Conservation (phyloP, 805 yeast species). For the Wickerhamiella qilinensis region DNA sequence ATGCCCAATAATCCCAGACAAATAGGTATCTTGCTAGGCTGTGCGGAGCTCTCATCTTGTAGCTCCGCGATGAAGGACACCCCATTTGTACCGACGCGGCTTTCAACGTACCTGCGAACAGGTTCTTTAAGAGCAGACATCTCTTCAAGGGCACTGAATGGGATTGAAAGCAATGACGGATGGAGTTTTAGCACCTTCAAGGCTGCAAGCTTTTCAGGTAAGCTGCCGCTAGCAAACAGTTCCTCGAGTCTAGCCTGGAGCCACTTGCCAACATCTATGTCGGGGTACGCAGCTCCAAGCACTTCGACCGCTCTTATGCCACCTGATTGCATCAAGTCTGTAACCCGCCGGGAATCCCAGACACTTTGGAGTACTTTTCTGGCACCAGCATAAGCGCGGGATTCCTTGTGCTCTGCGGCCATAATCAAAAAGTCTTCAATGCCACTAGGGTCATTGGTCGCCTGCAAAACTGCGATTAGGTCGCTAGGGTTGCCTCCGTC, state of each 20-base stretch:
- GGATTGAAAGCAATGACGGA: constrained; percentile 1
- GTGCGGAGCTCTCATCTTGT: neutral
- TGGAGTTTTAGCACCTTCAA: constrained; percentile 2
- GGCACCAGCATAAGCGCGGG: neutral
- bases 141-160: neutral
- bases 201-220: constrained; percentile 3
- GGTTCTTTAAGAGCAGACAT: neutral
- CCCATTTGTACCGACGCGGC: neutral
- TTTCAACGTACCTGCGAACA: neutral
- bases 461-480: neutral
- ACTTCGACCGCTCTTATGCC: constrained; percentile 3
- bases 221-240: neutral
- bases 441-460: neutral
- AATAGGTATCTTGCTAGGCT: neutral
- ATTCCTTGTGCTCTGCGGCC: neutral
- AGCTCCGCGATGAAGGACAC: neutral
- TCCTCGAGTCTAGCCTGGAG: neutral
- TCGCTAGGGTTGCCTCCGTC: neutral
- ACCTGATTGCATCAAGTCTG: constrained; percentile 1
- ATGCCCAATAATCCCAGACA: neutral
- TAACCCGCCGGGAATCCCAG: constrained; percentile 1
- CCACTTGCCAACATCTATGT: constrained; percentile 4
- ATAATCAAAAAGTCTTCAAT: neutral
- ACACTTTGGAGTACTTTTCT: neutral
- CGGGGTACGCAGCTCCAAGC: constrained; percentile 5